Evolutionary conservation across 2,329 filamentous ascomycete species (phyloP), one percentile per base, ranked within the genome.

Genomic region (Fusarium bactridioides): DNA sequence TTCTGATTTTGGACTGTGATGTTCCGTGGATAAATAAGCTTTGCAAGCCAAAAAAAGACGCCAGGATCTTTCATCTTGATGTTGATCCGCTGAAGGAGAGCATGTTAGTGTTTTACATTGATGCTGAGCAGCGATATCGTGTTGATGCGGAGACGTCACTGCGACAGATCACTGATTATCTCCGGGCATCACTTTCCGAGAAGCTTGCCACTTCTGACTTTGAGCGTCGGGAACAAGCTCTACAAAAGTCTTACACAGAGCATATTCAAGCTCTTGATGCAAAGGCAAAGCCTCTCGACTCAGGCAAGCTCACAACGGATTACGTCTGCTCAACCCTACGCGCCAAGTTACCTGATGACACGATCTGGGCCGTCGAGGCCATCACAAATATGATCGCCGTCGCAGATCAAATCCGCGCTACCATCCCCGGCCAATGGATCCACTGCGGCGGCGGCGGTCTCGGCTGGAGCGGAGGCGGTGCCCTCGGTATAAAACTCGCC

Each of bases 11-110:
- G 3, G 70, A 73, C 4, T 69, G 61, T 2, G 70, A 73, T n/a
- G 70, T 73, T 4, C 70, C 70, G 0, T 73, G 70, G 70, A 67
- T 73, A 9, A 61, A 61, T 3, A 66, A 64, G 12, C 40, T 72
- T 0, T 72, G 64, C 7, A 64, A 57, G 0, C 69, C 69, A 0
- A 67, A 53, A 16, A 47, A 19, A 0, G 31, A 57, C 2, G 69
- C 70, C 1, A 60, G 44, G 2, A 55, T 73, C 16, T 67, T 73
- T 3, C 70, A 73, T 9, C 45, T 73, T 3, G 70, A 73, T 5
- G 62, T 65, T 2, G 70, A 73, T 21, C 69, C 69, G 0, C 35
- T 73, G 8, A 73, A 73, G 13, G 56, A 63, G 11, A 31, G 23
- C 1, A 73, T 53, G 54, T 1, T 65, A 23, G 64, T 57, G 23